Evolutionary conservation across 2,329 filamentous ascomycete genomes (phyloP), one percentile per base, ranked within the genome.

Genomic region (Xylariales sp.): DNA sequence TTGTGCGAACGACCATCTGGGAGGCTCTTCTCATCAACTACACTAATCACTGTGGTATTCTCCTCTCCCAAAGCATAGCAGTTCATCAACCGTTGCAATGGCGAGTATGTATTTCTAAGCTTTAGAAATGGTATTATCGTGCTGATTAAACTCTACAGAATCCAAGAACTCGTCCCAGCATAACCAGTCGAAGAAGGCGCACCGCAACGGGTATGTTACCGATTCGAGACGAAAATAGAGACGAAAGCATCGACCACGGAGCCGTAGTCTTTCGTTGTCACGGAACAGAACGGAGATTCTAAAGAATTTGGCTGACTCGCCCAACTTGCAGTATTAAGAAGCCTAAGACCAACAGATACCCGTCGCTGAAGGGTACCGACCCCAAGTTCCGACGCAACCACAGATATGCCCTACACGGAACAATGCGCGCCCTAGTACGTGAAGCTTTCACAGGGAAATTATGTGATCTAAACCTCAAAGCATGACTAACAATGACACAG

Each of bases 121-220:
- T 0, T 49, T 36, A 9, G 5, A 39, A 65, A 16, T 28, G 30
- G 53, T 36, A 34, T 9, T 3, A 0, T 16, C 5, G 39, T 72
- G 71, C 76, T 82, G 61, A 81, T 73, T 63, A 56, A 68, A 65
- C 41, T 46, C 64, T 46, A 67, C 83, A 97, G 94, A 98, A 90
- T 98, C 96, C 81, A 98, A 98, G 94, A 98, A 98, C 91, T 97
- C 93, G 87, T 97, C 95, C 81, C 95, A 98, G 90, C 94, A 97
- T 88, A 97, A 97, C 87, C 92, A 96, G 91, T 90, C 89, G 84
- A 92, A 92, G 89, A 99, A 99, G 93, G 94, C 94, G 87, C 96
- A 99, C 91, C 91, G 92, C 83, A 99, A 99, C 89, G 96, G 96
- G 95, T 97, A 91, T 80, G 91, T 8, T 87, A 68, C 34, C 54